Evolutionary conservation across 2,329 filamentous ascomycete species (phyloP), one percentile per base, ranked within the genome.

Genomic region (Cryphonectria japonica): DNA sequence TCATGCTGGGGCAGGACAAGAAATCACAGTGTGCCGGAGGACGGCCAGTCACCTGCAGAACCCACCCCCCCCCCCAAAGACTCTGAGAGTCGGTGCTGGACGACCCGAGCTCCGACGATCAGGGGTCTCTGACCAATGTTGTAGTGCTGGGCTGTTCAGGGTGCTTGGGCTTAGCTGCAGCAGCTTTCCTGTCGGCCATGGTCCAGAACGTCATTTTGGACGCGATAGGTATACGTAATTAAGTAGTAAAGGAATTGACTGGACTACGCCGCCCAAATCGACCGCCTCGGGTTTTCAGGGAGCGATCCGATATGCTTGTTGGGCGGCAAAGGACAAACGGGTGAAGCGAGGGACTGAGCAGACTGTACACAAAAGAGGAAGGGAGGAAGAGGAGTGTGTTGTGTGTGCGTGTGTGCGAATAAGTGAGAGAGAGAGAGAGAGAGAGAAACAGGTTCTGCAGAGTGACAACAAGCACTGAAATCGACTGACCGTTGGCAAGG

Each of bases 401-500:
- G 9, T 39, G 37, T 39, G 37, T 39, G 37, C 11, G 37, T 39
- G 37, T 39, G 37, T 39, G 37, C 11, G 9, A 3, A 9, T 39
- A 9, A 11, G 37, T 50, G 46, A 26, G 26, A 26, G 26, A 26
- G 26, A 26, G 26, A 26, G 26, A 6, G 43, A 50, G 8, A 50
- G 22, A 7, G 22, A n/a, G 22, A n/a, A n/a, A 50, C 22, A 50
- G 46, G 6, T 39, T 11, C 37, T 39, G 2, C 1, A 7, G 46
- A 50, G 22, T 8, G 6, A 50, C 8, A 61, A 32, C 43, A 46
- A 26, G 26, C 26, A 8, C 16, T 22, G 32, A 3, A 34, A 32
- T 50, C 2, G 39, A 68, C 72, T 67, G 26, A 72, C 72, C 72
- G 67, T 34, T 73, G 72, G 57, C 72, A 73, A 11, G 72, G 72